phyloP scores from a whole-genome alignment of 495 filamentous ascomycete genomes.

The Entonaema liquescens region DNA sequence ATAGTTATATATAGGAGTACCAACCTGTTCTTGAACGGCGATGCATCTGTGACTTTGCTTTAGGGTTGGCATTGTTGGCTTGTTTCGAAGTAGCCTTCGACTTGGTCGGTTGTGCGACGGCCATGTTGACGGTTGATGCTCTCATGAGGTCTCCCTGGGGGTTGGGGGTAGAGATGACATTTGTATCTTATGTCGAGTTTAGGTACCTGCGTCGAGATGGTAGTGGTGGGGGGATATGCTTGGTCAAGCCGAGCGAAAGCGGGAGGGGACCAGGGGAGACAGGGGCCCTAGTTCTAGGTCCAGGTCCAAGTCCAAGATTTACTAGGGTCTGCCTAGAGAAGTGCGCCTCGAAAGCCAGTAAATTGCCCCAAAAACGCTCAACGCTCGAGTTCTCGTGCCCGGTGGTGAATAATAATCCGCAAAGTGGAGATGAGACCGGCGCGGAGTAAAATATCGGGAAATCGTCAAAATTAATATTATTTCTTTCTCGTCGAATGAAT shows the following conservation, averaged over 20 bases:
- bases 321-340: slow-evolving; percentile 39
- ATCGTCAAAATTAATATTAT: slow-evolving; percentile 55
- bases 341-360: slow-evolving; percentile 41
- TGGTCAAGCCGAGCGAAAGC: slow-evolving; percentile 57
- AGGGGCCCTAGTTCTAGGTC: slow-evolving; percentile 53
- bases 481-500: slow-evolving; percentile 54
- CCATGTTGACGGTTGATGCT: slow-evolving; percentile 66
- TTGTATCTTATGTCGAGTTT: slow-evolving; percentile 58
- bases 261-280: slow-evolving; percentile 50
- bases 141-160: slow-evolving; percentile 59
- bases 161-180: slow-evolving; percentile 68
- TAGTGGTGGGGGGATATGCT: slow-evolving; percentile 52
- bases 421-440: slow-evolving; percentile 28
- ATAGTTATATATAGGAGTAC: slow-evolving; percentile 47
- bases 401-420: slow-evolving; percentile 39
- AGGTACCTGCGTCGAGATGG: slow-evolving; percentile 56
- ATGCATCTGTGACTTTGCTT: slow-evolving; percentile 82
- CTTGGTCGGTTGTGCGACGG: slow-evolving; percentile 62
- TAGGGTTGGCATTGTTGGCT: slow-evolving; percentile 61
- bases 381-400: slow-evolving; percentile 43
- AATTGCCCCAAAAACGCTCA: slow-evolving; percentile 43
- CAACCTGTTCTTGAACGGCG: slow-evolving; percentile 91
- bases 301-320: slow-evolving; percentile 47
- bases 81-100: slow-evolving; percentile 63
- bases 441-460: slow-evolving; percentile 33